Conservation (phyloP, 805 yeast genomes). For the Saccharomycopsis malanga region DNA sequence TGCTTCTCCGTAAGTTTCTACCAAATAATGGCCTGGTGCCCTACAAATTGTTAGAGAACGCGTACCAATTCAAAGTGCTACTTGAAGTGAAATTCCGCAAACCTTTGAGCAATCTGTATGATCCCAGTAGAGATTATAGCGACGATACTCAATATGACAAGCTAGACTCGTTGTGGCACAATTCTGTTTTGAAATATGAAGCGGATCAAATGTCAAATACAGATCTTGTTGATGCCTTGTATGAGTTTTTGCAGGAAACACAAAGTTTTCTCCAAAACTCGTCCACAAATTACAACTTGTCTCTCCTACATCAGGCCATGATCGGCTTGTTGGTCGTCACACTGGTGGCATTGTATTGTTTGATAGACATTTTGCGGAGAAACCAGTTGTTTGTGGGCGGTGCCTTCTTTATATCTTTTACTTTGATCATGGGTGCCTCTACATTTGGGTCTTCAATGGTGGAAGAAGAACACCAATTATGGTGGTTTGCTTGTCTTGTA, state of each 20-base stretch:
- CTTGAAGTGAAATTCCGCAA: slow-evolving; percentile 34
- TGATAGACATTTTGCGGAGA: background rate
- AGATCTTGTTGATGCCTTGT: slow-evolving; percentile 23
- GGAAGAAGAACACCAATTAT: slow-evolving; percentile 92
- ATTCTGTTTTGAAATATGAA: slow-evolving; percentile 13
- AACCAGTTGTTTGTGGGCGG: slow-evolving; percentile 3
- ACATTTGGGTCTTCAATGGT: slow-evolving; percentile 84
- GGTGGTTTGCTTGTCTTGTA: slow-evolving; percentile 74
- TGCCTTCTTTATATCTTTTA: slow-evolving; percentile 24
- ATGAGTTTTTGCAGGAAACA: slow-evolving; percentile 36
- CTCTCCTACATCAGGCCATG: slow-evolving; percentile 34
- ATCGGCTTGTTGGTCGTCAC: slow-evolving; percentile 13
- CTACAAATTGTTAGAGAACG: slow-evolving; percentile 44
- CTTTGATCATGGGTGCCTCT: slow-evolving; percentile 41
- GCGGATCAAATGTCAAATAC: background rate
- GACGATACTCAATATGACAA: slow-evolving; percentile 15
- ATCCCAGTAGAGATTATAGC: background rate
- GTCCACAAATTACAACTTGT: slow-evolving; percentile 67
- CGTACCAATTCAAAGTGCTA: slow-evolving; percentile 47
- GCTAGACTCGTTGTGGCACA: slow-evolving; percentile 21
- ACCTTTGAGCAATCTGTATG: slow-evolving; percentile 21
- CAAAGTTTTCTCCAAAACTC: slow-evolving; percentile 48
- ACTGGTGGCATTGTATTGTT: no score
- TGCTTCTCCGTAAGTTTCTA: slow-evolving; percentile 52
- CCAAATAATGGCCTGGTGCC: slow-evolving; percentile 29